Conservation (phyloP, 306 rosid genomes). For the Spatholobus suberectus region DNA sequence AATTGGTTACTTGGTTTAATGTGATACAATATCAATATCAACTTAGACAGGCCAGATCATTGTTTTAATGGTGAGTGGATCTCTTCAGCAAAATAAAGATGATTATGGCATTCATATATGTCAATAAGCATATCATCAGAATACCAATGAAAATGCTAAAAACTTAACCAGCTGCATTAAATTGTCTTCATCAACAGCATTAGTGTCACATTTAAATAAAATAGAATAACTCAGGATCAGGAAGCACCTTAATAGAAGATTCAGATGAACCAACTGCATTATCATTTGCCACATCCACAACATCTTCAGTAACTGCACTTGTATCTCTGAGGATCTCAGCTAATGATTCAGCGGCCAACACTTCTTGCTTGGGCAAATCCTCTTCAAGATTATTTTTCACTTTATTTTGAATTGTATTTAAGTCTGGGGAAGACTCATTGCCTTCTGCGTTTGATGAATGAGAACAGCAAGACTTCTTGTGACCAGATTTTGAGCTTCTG, state of each 20-base stretch:
- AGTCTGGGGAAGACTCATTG: slow-evolving; percentile 6
- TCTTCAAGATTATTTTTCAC: slow-evolving; percentile 11
- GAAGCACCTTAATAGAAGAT: slow-evolving; percentile 14
- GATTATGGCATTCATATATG: not conserved
- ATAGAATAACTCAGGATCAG: not conserved
- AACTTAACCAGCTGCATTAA: not conserved
- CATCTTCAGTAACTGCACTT: not conserved
- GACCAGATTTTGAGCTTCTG: not conserved
- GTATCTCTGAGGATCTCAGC: slow-evolving; percentile 1
- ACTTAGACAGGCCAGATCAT: not conserved
- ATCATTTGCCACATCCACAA: not conserved
- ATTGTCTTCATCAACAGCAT: not conserved
- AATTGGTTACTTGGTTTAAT: not conserved
- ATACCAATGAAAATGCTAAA: not conserved
- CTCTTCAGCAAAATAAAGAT: not conserved
- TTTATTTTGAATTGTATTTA: slow-evolving; percentile 4
- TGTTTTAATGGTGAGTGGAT: not conserved
- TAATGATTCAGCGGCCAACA: not conserved
- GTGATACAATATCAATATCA: not conserved
- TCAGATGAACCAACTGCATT: slow-evolving; percentile 7
- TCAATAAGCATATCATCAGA: not conserved
- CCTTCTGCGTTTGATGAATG: not conserved
- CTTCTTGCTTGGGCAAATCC: not conserved
- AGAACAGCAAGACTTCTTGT: not conserved
- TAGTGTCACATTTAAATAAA: not conserved